A percentile compares a stretch with the other conserved stretches of the same genome.
These are phyloP conservation scores for Peniophora sp. DNA, from an alignment of 1,284 basidiomycete species.

Conservation along the genomic window DNA sequence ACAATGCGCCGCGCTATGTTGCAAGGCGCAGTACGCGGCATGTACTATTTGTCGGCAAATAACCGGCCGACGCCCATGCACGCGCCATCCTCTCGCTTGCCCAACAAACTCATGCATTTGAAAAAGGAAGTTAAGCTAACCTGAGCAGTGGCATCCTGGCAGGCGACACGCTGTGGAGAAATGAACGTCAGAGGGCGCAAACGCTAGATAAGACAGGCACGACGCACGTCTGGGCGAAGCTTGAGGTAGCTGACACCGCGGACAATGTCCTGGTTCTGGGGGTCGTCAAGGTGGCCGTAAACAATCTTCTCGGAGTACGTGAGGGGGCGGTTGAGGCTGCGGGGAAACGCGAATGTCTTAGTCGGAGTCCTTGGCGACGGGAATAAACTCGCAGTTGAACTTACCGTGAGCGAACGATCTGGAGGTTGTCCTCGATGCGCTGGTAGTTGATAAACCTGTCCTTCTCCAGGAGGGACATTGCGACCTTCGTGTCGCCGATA, in stretches of 20 bases:
- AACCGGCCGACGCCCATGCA: too few species aligned
- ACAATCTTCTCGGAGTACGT: conserved; percentile 98
- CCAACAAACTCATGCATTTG: too few species aligned
- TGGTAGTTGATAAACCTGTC: conserved; percentile 95
- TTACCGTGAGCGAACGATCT: conserved; percentile 74
- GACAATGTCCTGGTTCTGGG: conserved; percentile 82
- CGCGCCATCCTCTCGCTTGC: too few species aligned
- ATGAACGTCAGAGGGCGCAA: conserved; percentile 5
- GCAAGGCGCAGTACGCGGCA: too few species aligned
- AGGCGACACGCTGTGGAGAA: conserved; percentile 81
- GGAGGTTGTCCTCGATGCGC: conserved; percentile 93
- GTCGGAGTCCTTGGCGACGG: neutral
- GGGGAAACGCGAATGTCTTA: conserved; percentile 2
- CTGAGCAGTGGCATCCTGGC: conserved; percentile 98
- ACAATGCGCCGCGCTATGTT: too few species aligned
- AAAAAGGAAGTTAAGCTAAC: conserved; percentile 16
- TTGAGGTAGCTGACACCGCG: conserved; percentile 92
- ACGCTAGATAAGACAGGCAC: conserved; percentile 3
- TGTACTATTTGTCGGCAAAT: too few species aligned
- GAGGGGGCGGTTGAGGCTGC: conserved; percentile 85
- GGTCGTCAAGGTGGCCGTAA: conserved; percentile 96
- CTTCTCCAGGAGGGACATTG: conserved; percentile 87
- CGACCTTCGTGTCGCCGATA: conserved; percentile 89
- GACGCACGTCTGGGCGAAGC: conserved; percentile 81
- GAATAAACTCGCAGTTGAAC: conserved; percentile 12